Evolutionary conservation across 805 yeast genomes (phyloP), one percentile per base, ranked within the genome.

Genomic region (Myxozyma mucilagina): DNA sequence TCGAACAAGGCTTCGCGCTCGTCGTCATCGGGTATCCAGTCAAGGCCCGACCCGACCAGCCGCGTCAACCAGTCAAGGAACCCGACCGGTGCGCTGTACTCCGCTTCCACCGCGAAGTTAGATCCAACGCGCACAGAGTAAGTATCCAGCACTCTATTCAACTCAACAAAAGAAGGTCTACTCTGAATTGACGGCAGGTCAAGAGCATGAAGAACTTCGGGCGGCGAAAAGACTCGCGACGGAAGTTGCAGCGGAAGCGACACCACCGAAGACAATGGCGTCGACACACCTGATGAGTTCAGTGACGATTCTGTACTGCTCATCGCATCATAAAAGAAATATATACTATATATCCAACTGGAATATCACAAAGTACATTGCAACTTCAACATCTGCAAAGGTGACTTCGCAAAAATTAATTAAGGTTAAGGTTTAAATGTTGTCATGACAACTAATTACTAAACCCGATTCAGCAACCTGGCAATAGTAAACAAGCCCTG

Each of bases 1-100:
- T 82, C 79, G 63, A 83, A 73, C 11, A 92, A 77, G 3, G 69
- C 54, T 18, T 73, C 75, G 34, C 65, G 58, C 60, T 69, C 70
- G 0, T 73, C 77, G 1, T 68, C 72, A 1, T 62, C 52, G 4
- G 38, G 20, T 9, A 62, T 50, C 63, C 64, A 59, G 8, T 20
- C 34, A 20, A 59, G 36, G 6, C 59, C 61, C 1, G 61, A 56
- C 13, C 64, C 59, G 9, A 62, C 53, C 10, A 62, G 42, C 10
- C 59, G 43, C 3, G 64, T 62, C 3, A 56, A 45, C 66, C 66
- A 62, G 18, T 51, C 57, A 8, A 62, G 53, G 31, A 58, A 55
- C 5, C 65, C 65, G 1, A 38, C 56, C 3, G 65, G 65, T 8
- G 51, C 39, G 3, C 16, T 32, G 14, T 10, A 24, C 11, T 18